Conservation (phyloP, 176 grass and related monocot genomes). For the Oryza glaberrima region DNA sequence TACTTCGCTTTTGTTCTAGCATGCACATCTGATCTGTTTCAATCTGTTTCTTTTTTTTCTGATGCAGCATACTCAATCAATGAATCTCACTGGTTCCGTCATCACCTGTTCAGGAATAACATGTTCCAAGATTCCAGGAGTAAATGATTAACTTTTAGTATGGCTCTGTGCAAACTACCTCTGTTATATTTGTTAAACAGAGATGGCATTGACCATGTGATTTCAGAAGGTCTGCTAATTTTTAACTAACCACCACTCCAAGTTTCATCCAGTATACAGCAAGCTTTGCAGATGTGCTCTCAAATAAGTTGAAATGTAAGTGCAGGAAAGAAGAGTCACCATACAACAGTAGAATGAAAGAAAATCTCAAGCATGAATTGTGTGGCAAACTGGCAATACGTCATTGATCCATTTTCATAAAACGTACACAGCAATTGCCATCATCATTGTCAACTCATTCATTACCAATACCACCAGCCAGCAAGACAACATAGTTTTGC, state of each 20-base stretch:
- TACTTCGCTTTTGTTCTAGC: neutral
- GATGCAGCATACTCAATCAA: conserved; percentile 43
- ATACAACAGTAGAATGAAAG: neutral
- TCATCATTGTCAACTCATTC: neutral
- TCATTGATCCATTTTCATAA: conserved; percentile 3
- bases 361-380: conserved; percentile 22
- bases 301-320: neutral
- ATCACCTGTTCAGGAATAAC: no score
- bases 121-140: neutral
- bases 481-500: conserved; percentile 18
- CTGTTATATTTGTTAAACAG: neutral
- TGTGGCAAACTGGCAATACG: neutral
- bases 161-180: neutral
- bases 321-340: neutral
- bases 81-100: conserved; percentile 6
- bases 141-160: neutral
- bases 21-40: neutral
- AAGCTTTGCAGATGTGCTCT: neutral
- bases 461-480: conserved; percentile 11
- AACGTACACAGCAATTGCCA: conserved; percentile 36
- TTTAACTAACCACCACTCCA: neutral
- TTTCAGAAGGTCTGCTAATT: neutral
- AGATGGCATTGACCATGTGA: neutral
- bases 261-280: neutral
- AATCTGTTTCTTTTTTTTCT: neutral